Evolutionary conservation across 2,329 filamentous ascomycete species (phyloP), one percentile per base, ranked within the genome.

Genomic region (Hypoxylon sp.): DNA sequence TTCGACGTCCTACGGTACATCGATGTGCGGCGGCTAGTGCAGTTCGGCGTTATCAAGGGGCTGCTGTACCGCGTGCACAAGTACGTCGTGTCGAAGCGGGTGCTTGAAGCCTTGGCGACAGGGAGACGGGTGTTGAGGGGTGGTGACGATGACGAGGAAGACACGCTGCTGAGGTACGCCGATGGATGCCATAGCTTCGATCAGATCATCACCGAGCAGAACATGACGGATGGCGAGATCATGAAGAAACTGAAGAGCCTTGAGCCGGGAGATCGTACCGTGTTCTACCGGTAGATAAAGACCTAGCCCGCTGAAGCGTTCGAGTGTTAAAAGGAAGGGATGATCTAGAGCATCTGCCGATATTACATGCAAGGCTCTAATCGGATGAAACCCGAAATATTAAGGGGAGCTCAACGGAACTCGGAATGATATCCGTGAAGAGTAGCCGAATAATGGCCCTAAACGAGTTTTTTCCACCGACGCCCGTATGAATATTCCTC

Each of bases 21-120:
- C 63, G 96, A 99, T 78, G 89, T 98, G 60, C 89, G 96, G 11
- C 90, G 96, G 28, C 90, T 99, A 69, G 93, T 98, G 69, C 97
- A 97, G 65, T 99, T 98, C 75, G 96, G 95, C 63, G 87, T 98
- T 65, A 97, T 98, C 79, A 98, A 98, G 81, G 94, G 95, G 14
- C 92, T 97, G 72, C 82, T 99, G 23, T 98, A 98, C 79, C 89
- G 96, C 34, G 91, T 98, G 43, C 93, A 98, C 81, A 97, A 96
- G 78, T 97, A 97, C 77, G 92, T 93, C 28, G 88, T 97, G 1
- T 89, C 86, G 3, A 89, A 88, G 75, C 86, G 88, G 76, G 88
- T 89, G 72, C 79, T 91, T 21, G 82, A 85, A 6, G 81, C 82
- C 2, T 76, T 89, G 60, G 88, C 86, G 1, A 85, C 85, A 41